Percentiles rank a stretch among this genome's conserved stretches.
Evolutionary conservation across 192 early-diverging fungal genomes (phyloP).

Genomic region (Allomyces javanicus): DNA sequence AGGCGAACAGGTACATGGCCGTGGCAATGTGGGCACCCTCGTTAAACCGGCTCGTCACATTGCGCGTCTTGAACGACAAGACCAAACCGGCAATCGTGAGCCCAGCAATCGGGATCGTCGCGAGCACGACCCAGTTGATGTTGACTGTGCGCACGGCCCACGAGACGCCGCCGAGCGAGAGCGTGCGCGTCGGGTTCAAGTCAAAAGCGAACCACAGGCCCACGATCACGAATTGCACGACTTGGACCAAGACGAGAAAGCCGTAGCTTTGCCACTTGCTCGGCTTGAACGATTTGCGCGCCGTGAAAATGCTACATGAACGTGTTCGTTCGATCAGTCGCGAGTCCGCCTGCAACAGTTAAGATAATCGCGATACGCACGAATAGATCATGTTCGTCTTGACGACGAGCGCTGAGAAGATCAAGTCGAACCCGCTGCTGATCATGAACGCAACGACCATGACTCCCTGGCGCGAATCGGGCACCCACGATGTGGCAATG

Average conservation of each 20-base stretch:
- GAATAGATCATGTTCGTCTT: neutral
- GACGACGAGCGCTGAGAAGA: neutral
- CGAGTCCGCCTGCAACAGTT: too few species aligned
- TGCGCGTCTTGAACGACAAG: neutral
- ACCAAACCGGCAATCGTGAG: neutral
- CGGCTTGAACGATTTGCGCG: too few species aligned
- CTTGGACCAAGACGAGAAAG: neutral
- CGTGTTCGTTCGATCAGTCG: too few species aligned
- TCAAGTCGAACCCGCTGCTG: neutral
- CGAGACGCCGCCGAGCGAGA: neutral
- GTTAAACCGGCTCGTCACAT: neutral
- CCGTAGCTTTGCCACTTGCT: neutral
- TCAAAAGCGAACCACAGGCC: neutral
- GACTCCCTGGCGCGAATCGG: neutral
- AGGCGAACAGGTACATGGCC: neutral
- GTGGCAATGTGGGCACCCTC: neutral
- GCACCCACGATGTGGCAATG: neutral
- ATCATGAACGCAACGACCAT: neutral
- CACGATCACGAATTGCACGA: neutral
- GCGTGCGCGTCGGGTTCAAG: neutral
- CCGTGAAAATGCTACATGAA: too few species aligned
- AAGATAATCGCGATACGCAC: neutral
- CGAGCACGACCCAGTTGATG: neutral
- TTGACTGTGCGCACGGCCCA: neutral
- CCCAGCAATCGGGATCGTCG: neutral